phyloP scores from a whole-genome alignment of 2,329 filamentous ascomycete genomes.

The Aspergillus novoparasiticus region DNA sequence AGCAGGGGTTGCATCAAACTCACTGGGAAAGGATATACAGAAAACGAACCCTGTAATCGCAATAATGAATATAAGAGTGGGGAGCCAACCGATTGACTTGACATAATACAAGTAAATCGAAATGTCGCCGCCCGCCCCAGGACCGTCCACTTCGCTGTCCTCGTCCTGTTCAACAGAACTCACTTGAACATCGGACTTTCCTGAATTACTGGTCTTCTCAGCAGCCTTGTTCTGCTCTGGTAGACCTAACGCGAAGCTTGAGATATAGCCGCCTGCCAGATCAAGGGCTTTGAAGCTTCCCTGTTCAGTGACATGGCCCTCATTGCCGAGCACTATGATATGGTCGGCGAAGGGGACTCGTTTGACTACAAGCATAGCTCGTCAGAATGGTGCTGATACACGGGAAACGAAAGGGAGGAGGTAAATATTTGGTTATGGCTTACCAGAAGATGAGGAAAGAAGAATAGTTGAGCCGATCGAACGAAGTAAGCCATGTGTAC shows the following conservation, averaged over 20 bases:
- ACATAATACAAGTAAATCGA: conserved; percentile 47
- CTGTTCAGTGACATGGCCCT: conserved; percentile 45
- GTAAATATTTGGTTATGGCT: conserved; percentile 1
- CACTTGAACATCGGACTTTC: conserved; percentile 11
- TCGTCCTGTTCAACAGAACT: conserved; percentile 16
- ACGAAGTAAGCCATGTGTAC: conserved; percentile 49
- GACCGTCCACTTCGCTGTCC: conserved; percentile 29
- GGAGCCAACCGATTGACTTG: conserved; percentile 39
- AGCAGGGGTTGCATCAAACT: conserved; percentile 7
- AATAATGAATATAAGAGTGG: conserved; percentile 39
- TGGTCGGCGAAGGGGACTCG: conserved; percentile 47
- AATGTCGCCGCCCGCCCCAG: conserved; percentile 43
- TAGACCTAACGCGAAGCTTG: conserved; percentile 39
- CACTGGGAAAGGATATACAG: conserved; percentile 45
- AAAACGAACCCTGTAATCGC: conserved; percentile 43
- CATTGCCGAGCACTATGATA: conserved; percentile 42
- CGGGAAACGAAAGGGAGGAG: neutral
- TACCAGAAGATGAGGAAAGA: conserved; percentile 41
- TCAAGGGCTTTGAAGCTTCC: conserved; percentile 43
- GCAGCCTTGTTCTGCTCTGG: conserved; percentile 35
- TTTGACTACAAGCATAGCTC: conserved; percentile 29
- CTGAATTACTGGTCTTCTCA: conserved; percentile 15
- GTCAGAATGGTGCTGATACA: neutral
- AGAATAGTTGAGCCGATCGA: conserved; percentile 43
- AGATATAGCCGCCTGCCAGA: conserved; percentile 43